Base-by-base conservation (phyloP, 129 eudicot species). In the Dittrichia graveolens region DNA sequence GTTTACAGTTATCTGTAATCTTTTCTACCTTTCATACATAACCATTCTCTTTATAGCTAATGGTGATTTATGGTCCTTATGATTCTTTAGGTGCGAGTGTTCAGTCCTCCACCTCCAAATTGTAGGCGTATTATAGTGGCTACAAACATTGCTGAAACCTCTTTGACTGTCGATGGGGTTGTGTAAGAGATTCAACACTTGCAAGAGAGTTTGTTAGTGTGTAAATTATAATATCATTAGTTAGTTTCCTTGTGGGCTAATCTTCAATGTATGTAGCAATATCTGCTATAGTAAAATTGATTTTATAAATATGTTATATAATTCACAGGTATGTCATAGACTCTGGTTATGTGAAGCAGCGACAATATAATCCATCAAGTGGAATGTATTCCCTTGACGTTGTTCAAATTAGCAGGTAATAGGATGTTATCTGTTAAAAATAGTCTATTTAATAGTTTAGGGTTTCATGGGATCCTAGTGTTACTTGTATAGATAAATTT, bases 311-410 rank as follows among this genome's bases (percentile, higher is more conserved):
- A 18, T 74, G 55, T 13, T 74, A 41, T 19, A 62, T 74, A 61
- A 42, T 48, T 46, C 45, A 44, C 72, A 92, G 96, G 90, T 92
- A 95, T 62, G 99, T 95, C 14, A 88, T 95, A 76, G 99, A 95
- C 88, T 73, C 96, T 55, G 99, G 99, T 47, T 95, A 84, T 81
- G 99, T 95, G 86, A 95, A 95, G 88, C 99, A 95, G 69, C 86
- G 96, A 5, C 94, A 95, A 12, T 95, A 95, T 82, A 95, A 90
- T 77, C 97, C 97, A 58, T 86, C 99, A 68, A 88, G 78, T 1
- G 99, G 99, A 79, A 94, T 94, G 99, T 94, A 94, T 80, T 94
- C 99, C 55, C 92, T 95, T 54, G 97, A 90, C 60, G 85, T 95
- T 81, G 94, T 90, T 79, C 93, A 75, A 66, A 95, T 95, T 46